Conservation (phyloP, 495 filamentous ascomycete species). For the Hypoxylon lenormandii region DNA sequence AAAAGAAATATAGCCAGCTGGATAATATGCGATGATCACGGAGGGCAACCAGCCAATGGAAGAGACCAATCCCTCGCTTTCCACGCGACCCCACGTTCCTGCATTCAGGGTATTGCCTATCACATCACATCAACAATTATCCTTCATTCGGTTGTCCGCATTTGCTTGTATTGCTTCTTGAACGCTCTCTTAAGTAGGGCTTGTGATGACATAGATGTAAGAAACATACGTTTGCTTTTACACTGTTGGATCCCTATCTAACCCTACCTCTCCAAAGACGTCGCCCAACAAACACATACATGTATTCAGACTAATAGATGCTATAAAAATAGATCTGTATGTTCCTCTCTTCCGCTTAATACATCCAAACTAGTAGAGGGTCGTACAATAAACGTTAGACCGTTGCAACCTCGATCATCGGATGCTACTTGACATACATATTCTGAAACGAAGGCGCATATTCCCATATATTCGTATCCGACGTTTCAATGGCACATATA, state of each 20-base stretch:
- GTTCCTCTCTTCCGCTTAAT: background rate
- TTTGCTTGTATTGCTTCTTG: background rate
- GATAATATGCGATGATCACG: background rate
- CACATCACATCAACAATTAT: background rate
- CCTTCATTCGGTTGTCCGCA: no score
- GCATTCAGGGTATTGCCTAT: background rate
- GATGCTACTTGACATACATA: constrained; percentile 34
- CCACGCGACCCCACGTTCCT: constrained; percentile 1
- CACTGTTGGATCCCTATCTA: no score
- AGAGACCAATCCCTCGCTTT: background rate
- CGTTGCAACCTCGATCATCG: constrained; percentile 25
- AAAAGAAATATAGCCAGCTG: background rate
- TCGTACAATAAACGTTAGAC: constrained; percentile 23
- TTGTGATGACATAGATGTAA: no score
- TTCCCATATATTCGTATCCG: constrained; percentile 24
- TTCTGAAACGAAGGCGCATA: constrained; percentile 40
- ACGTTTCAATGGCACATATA: constrained; percentile 15
- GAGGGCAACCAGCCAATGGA: background rate
- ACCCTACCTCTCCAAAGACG: no score
- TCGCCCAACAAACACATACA: no score
- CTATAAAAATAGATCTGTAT: no score
- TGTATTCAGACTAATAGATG: no score
- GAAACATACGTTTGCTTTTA: no score
- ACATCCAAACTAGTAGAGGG: background rate
- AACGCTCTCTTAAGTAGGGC: background rate